These are phyloP conservation scores for Eucalyptus sp. DNA, from an alignment of 345 rosid genomes.

Conservation along the genomic window DNA sequence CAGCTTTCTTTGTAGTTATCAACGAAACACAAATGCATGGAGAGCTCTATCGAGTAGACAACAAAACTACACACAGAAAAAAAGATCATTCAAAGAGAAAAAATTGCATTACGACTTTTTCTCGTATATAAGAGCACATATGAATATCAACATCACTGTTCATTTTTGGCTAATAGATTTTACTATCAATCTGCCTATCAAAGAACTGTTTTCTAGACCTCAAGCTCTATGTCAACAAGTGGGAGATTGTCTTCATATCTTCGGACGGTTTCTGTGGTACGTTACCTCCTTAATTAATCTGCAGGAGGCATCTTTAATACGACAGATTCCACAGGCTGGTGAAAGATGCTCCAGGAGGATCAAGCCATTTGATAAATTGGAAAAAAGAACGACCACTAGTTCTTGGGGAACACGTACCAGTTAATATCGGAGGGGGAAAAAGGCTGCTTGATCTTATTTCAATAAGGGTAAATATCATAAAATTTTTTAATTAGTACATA, in stretches of 20 bases:
- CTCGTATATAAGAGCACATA: no score
- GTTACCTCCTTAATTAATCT: not conserved
- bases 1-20: not conserved
- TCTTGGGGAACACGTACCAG: not conserved
- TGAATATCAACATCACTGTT: no score
- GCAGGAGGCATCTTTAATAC: not conserved
- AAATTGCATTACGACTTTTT: no score
- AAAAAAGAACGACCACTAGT: not conserved
- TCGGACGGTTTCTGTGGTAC: not conserved
- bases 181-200: not conserved
- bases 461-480: no score
- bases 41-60: not conserved
- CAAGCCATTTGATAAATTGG: not conserved
- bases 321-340: not conserved
- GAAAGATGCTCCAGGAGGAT: not conserved
- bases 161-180: not conserved
- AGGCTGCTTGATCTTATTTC: no score
- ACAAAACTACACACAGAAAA: not conserved
- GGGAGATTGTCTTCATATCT: not conserved
- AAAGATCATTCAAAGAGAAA: not conserved
- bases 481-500: fast-evolving
- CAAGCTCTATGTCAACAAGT: not conserved
- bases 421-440: no score
- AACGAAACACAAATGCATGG: not conserved
- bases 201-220: not conserved